Conservation (phyloP, 2,329 filamentous ascomycete species). For the Shiraia sp. region DNA sequence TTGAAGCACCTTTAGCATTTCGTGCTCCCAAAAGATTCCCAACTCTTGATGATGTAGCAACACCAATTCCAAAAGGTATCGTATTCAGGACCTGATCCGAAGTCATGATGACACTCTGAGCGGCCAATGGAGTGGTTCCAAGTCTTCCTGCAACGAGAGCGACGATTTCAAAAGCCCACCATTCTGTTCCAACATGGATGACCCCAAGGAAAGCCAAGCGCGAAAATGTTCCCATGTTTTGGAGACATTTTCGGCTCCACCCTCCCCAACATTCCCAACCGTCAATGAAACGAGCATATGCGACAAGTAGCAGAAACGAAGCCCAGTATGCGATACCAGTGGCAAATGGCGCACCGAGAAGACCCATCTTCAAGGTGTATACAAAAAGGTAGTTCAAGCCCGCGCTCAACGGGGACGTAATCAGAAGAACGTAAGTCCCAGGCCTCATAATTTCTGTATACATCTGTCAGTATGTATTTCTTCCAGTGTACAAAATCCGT, state of each 20-base stretch:
- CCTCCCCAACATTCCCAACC: slow-evolving; percentile 83
- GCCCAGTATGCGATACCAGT: slow-evolving; percentile 86
- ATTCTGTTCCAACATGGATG: slow-evolving; percentile 85
- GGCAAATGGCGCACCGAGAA: slow-evolving; percentile 79
- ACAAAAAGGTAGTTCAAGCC: slow-evolving; percentile 70
- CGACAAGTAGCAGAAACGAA: slow-evolving; percentile 75
- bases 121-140: slow-evolving; percentile 76
- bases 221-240: slow-evolving; percentile 71
- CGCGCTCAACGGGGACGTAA: slow-evolving; percentile 64
- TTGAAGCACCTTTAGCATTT: slow-evolving; percentile 66
- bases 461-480: slow-evolving; percentile 10
- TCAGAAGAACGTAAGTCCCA: slow-evolving; percentile 64
- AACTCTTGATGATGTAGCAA: slow-evolving; percentile 76
- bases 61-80: slow-evolving; percentile 83
- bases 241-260: slow-evolving; percentile 65
- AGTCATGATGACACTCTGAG: slow-evolving; percentile 89
- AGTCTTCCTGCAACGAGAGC: slow-evolving; percentile 79
- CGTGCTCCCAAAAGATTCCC: slow-evolving; percentile 78
- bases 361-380: slow-evolving; percentile 69
- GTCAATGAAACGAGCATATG: slow-evolving; percentile 71
- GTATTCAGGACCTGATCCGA: slow-evolving; percentile 83
- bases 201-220: slow-evolving; percentile 76
- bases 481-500: slow-evolving; percentile 3
- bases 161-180: slow-evolving; percentile 94
- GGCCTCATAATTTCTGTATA: slow-evolving; percentile 62